Base-by-base conservation (phyloP, 192 early-diverging fungal species). In the Backusella mclennaniae region DNA sequence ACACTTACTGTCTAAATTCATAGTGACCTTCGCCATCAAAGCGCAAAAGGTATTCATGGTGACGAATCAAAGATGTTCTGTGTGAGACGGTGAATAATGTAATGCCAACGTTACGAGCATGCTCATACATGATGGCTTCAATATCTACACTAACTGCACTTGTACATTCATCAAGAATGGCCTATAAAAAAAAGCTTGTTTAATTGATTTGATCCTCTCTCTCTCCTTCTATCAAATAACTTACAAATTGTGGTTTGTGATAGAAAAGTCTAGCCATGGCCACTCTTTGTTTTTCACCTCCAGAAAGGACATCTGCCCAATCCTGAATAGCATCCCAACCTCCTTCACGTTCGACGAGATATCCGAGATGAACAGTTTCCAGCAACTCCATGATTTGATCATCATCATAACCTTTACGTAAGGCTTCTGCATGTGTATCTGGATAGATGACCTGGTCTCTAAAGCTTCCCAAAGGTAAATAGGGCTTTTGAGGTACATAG, bases 401-500 rank as follows among this genome's bases (percentile, higher is more conserved):
- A 78, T 96, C 95, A 29, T 88, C 86, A 71, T 84, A 87, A 0
- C 89, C 90, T 35, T 86, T 87, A 2, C 67, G 74, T 19, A 78
- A 41, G 77, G 94, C 92, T 44, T 94, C 88, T 35, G 77, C 74
- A 73, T 81, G 84, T n/a, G 92, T 94, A 82, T 95, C 89, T 7
- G 95, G 95, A 75, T 96, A 96, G 68, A 94, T 96, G 11, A 96
- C 85, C 71, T 95, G 93, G 80, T 95, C 94, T 41, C 95, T 85
- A 77, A 96, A 86, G 2, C 91, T 95, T 9, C 95, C 93, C 39
- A 93, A 52, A 21, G 93, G 87, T 52, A 96, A 82, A 77, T 96
- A 96, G 7, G 95, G 95, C 53, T 93, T 91, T 75, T 96, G 95
- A n/a, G 95, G 95, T 5, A 96, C 91, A 82, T 96, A 96, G 69